A percentile compares a stretch with the other conserved stretches of the same genome.
phyloP scores from a whole-genome alignment of 83 land plant species.

The Thuja plicata region DNA sequence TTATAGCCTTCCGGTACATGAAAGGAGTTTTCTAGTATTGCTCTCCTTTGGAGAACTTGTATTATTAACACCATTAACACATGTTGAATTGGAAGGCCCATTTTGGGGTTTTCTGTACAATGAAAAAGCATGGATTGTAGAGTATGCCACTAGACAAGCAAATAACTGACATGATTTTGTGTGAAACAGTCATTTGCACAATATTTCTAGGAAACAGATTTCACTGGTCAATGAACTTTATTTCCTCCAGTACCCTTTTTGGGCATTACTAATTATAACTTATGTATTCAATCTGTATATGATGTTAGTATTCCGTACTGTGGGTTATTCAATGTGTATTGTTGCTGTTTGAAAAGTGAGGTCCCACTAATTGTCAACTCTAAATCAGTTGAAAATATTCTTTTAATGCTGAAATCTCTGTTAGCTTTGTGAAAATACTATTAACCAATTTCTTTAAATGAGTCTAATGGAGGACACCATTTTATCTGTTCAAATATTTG shows the following conservation, averaged over 20 bases:
- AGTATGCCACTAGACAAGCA: neutral
- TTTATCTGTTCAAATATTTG: neutral
- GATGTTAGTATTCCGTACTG: neutral
- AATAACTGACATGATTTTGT: neutral
- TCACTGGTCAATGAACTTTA: neutral
- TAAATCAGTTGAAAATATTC: neutral
- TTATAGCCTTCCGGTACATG: neutral
- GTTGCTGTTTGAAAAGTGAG: neutral
- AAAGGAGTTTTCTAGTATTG: constrained; percentile 2
- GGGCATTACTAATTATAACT: neutral
- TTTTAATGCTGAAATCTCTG: neutral
- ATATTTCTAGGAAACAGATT: neutral
- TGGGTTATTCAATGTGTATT: neutral
- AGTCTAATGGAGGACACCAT: neutral
- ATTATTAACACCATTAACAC: neutral
- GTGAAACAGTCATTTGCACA: neutral
- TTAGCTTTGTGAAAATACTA: neutral
- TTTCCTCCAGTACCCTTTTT: neutral
- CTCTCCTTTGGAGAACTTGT: constrained; percentile 3
- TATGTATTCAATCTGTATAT: neutral
- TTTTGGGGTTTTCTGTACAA: neutral
- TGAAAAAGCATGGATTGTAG: neutral
- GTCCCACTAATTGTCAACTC: neutral
- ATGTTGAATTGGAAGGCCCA: neutral
- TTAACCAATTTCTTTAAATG: neutral